Percentiles rank a stretch among this genome's conserved stretches.
These are phyloP conservation scores for Oryza meridionalis DNA, from an alignment of 176 grass and related monocot genomes.

Conservation along the genomic window DNA sequence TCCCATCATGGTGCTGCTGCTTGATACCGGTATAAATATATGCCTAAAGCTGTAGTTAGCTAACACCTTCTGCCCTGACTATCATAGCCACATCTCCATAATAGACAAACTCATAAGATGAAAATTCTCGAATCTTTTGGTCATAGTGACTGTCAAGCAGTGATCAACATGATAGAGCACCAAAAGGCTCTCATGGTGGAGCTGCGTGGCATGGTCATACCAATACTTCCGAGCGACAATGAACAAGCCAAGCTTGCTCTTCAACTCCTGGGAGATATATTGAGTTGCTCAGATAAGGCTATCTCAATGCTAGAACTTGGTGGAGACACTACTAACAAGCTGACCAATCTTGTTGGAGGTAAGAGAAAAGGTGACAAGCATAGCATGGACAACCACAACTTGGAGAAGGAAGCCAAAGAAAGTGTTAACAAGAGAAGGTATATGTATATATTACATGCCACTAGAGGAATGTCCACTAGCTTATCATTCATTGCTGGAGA, in stretches of 20 bases:
- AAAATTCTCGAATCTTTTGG: conserved; percentile 17
- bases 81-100: neutral
- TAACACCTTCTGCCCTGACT: too few relatives aligned
- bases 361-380: neutral
- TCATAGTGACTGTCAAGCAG: neutral
- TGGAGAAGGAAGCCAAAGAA: neutral
- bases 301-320: conserved; percentile 13
- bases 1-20: neutral
- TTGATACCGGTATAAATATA: conserved; percentile 29
- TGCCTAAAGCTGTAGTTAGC: neutral
- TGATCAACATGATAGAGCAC: conserved; percentile 11
- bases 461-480: neutral
- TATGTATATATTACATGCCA: too few relatives aligned
- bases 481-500: neutral
- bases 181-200: conserved; percentile 9
- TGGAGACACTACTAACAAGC: neutral
- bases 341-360: neutral
- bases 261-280: conserved; percentile 1
- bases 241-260: neutral
- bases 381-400: neutral
- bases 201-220: neutral
- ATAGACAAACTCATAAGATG: neutral
- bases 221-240: neutral
- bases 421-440: conserved; percentile 32
- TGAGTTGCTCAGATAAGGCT: conserved; percentile 5